These are phyloP conservation scores for Pistacia integerrima DNA, from an alignment of 345 rosid species.

Conservation along the genomic window DNA sequence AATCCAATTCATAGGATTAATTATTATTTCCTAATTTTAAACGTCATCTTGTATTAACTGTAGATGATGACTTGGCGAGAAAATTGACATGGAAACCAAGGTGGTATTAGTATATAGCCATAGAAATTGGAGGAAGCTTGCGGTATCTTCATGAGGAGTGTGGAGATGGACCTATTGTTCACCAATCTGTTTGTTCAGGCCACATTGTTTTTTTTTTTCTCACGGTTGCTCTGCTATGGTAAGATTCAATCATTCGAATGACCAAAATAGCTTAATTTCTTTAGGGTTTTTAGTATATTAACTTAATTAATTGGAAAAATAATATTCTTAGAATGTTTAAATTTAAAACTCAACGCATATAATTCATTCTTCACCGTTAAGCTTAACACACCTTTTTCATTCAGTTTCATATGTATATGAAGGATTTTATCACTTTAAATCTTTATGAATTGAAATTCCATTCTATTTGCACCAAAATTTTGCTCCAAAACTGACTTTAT, in stretches of 20 bases:
- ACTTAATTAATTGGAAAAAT: too few relatives aligned
- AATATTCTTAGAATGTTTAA: too few relatives aligned
- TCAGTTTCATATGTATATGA: too few relatives aligned
- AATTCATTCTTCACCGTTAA: too few relatives aligned
- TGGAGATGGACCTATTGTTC: conserved; percentile 45
- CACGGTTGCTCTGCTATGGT: conserved; percentile 41
- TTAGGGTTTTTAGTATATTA: too few relatives aligned
- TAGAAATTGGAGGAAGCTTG: conserved; percentile 46
- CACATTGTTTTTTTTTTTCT: conserved; percentile 20
- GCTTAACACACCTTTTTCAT: too few relatives aligned
- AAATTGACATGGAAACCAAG: conserved; percentile 49
- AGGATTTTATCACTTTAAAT: too few relatives aligned
- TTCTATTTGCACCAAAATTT: neutral
- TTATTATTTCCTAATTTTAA: too few relatives aligned
- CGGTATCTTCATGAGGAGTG: conserved; percentile 58
- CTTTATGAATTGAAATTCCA: too few relatives aligned
- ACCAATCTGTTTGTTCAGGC: conserved; percentile 40
- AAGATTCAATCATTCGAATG: neutral
- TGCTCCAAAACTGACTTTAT: conserved; percentile 7
- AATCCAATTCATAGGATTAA: too few relatives aligned
- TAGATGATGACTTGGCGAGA: conserved; percentile 37
- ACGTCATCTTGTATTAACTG: neutral
- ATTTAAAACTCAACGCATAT: too few relatives aligned
- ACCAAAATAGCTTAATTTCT: too few relatives aligned
- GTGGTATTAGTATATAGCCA: conserved; percentile 39